Conservation (phyloP, 306 rosid species). For the Datisca glomerata region DNA sequence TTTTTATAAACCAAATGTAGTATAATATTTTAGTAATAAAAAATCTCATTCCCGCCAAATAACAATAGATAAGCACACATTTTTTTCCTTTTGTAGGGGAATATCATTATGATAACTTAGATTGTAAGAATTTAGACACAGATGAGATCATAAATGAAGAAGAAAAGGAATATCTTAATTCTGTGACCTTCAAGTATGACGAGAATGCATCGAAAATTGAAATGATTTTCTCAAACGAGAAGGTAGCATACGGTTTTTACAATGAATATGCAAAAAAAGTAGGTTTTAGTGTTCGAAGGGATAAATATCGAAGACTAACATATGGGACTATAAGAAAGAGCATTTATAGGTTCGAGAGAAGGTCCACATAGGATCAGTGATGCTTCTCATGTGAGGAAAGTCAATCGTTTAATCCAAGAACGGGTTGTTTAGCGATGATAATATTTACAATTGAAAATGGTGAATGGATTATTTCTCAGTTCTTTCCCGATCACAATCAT, state of each 20-base stretch:
- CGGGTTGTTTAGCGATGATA: not conserved
- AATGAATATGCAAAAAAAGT: not conserved
- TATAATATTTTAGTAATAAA: too few relatives aligned
- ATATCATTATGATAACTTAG: too few relatives aligned
- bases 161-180: too few relatives aligned
- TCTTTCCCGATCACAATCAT: not conserved
- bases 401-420: not conserved
- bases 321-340: slow-evolving; percentile 3
- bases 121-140: too few relatives aligned
- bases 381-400: not conserved
- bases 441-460: not conserved
- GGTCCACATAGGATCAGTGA: not conserved
- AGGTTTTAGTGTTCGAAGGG: not conserved
- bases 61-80: too few relatives aligned
- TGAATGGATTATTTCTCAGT: not conserved
- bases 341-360: slow-evolving; percentile 1
- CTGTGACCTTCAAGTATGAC: too few relatives aligned
- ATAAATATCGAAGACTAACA: not conserved
- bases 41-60: too few relatives aligned
- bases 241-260: slow-evolving; percentile 1
- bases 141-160: too few relatives aligned
- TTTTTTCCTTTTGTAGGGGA: too few relatives aligned
- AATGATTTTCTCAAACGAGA: not conserved
- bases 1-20: too few relatives aligned
- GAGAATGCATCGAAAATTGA: slow-evolving; percentile 1